Evolutionary conservation across 2,329 filamentous ascomycete species (phyloP).

Genomic region (Neofusicoccum ribis): DNA sequence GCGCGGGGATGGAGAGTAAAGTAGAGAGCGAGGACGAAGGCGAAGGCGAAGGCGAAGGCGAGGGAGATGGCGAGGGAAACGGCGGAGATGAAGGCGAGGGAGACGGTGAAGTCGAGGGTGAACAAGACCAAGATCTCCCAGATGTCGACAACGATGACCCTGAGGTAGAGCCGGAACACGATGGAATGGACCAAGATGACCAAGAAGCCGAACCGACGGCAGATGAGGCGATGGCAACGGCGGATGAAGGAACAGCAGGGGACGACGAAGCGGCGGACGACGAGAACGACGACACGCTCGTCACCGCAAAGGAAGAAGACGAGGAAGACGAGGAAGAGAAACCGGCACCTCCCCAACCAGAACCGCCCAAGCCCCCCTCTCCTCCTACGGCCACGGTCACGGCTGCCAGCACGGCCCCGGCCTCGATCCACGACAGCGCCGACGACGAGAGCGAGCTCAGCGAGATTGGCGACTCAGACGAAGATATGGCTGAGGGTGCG

Average conservation of each 20-base stretch:
- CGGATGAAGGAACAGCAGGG: background rate
- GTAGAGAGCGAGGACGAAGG: constrained; percentile 48
- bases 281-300: background rate
- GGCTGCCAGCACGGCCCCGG: background rate
- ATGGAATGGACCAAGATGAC: constrained; percentile 45
- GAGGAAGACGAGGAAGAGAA: background rate
- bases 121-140: constrained; percentile 43
- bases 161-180: constrained; percentile 45
- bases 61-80: background rate
- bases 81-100: constrained; percentile 29
- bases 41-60: constrained; percentile 45
- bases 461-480: constrained; percentile 48
- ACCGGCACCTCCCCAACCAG: background rate
- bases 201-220: constrained; percentile 45
- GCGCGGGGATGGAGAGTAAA: constrained; percentile 48
- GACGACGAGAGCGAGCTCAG: constrained; percentile 59
- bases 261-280: background rate
- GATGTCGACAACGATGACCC: constrained; percentile 23
- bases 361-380: no score
- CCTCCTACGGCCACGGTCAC: background rate
- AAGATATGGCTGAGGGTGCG: constrained; percentile 8
- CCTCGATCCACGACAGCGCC: constrained; percentile 54
- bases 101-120: constrained; percentile 42
- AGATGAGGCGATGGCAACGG: constrained; percentile 2
- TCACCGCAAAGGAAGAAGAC: constrained; percentile 6